Base-by-base conservation (phyloP, 192 early-diverging fungal species). In the Backusella morwellensis region DNA sequence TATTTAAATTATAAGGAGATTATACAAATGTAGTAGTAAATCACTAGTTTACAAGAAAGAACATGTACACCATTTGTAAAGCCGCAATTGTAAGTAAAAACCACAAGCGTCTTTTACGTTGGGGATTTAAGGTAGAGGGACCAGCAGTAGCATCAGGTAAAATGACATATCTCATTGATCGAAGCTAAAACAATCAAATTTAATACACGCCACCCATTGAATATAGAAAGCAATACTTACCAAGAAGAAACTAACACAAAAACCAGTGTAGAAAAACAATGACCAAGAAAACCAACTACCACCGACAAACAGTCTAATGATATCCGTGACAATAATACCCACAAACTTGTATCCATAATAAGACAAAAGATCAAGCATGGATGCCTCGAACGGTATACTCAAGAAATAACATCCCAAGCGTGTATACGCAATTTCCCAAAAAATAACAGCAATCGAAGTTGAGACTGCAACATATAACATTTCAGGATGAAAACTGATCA, bases 281-380 rank as follows among this genome's bases (percentile, higher is more conserved):
- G 78, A 76, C 88, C 91, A 95, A 17, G 91, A 82, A 69, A 90
- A 47, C 86, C 88, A 89, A 67, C 79, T 84, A 15, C 84, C 83
- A 2, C 82, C 87, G 4, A 79, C 81, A 75, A 89, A 66, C 52
- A 89, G 74, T 78, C 85, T 80, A 78, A 77, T 75, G 76, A 73
- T 80, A 79, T 75, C 44, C 4, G 85, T 85, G 1, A 88, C 66
- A 34, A 94, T 93, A 41, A 85, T 86, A 12, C 93, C 90, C 34
- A 99, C 91, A 90, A 97, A 99, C 86, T 97, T 98, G 86, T 99
- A 99, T 11, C 96, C 95, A 77, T 91, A 92, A 73, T 94, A 97
- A 15, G 94, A 91, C 73, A 97, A 78, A 56, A 97, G 84, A 77
- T 99, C 96, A 76, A 97, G 75, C n/a, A 96, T 90, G 12, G 91